Conservation (phyloP, 108 stramenopile genomes). For the Hondaea fermentalgiana region DNA sequence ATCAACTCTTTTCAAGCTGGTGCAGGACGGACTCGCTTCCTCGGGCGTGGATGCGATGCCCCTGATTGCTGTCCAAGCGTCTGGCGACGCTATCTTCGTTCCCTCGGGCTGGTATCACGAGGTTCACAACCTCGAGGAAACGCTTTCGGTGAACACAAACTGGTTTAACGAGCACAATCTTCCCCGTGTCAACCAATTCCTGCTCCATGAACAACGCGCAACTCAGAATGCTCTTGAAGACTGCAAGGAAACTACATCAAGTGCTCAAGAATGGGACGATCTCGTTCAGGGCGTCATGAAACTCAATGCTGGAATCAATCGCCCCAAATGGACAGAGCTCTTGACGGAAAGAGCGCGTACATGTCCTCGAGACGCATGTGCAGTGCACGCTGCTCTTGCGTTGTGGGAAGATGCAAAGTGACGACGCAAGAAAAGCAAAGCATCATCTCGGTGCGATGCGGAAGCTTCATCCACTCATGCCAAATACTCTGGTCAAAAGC, state of each 20-base stretch:
- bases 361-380: neutral
- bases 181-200: neutral
- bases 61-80: slow-evolving; percentile 51
- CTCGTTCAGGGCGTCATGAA: neutral
- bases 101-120: slow-evolving; percentile 67
- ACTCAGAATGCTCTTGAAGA: neutral
- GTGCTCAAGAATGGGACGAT: neutral
- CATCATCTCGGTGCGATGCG: no score
- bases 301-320: neutral
- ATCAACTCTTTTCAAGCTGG: neutral
- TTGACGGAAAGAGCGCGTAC: neutral
- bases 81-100: slow-evolving; percentile 70
- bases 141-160: slow-evolving; percentile 31
- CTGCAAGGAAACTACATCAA: neutral
- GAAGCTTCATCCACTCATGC: no score
- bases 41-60: neutral
- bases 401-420: neutral
- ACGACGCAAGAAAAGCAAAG: no score
- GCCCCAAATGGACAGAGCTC: neutral
- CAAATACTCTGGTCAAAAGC: no score
- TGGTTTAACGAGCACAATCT: slow-evolving; percentile 2
- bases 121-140: slow-evolving; percentile 68
- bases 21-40: neutral
- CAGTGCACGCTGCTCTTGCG: neutral
- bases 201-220: neutral